Base-by-base conservation (phyloP, 2,329 filamentous ascomycete species). In the Cladobotryum mycophilum region DNA sequence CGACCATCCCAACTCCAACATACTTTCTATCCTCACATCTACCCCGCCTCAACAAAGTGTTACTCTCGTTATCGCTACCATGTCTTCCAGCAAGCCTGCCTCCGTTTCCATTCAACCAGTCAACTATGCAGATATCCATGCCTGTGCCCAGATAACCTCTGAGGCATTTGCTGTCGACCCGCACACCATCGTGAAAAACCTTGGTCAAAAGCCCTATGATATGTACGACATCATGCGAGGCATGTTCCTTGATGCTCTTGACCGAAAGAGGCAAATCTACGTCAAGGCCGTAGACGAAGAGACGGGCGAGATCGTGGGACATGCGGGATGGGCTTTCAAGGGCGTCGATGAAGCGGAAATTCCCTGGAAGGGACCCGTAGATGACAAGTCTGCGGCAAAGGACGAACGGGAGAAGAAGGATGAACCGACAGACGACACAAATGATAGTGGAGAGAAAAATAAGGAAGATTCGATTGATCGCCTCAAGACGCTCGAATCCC, bases 111-210 rank as follows among this genome's bases (percentile, higher is more conserved):
- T 55, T 11, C 15, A 33, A 22, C 42, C 49, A 4, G 47, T 55
- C 49, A 52, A 52, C 38, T 53, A 53, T 18, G 49, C 46, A 13
- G 49, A 55, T 25, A 45, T 53, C 33, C 42, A 25, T n/a, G 42
- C 42, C 46, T 55, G 49, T 45, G 49, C 53, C 18, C 14, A 30
- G 34, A 47, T 49, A 4, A 41, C 50, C 34, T 18, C 45, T 33
- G 42, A 45, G 13, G 44, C 49, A 12, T 55, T 55, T 20, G 46
- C 50, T 7, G 14, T 48, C 17, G 53, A 55, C 41, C 50, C 53
- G 9, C 47, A 55, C 18, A 53, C 50, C 20, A 40, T 55, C n/a
- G 49, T 55, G 41, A 55, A 55, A 43, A 36, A 49, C 22, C 49
- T 55, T 3, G 50, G 53, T 12, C 46, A 43, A 35, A 41, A 55